phyloP scores from a whole-genome alignment of 2,329 filamentous ascomycete genomes.

The Nigrospora osmanthi region DNA sequence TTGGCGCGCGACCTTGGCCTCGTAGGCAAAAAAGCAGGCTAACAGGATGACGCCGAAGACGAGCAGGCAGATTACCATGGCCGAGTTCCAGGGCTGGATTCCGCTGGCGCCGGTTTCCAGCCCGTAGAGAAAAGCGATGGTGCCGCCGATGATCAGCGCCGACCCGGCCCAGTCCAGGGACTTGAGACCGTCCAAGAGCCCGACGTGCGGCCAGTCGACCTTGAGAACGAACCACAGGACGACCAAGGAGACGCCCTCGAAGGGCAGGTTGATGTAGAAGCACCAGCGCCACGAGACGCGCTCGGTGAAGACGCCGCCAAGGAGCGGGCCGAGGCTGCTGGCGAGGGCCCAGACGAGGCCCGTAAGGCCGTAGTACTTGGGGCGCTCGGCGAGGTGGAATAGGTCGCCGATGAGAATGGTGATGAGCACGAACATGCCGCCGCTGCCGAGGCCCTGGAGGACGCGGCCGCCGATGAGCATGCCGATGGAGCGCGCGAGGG shows the following conservation, averaged over 20 bases:
- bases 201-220: constrained; percentile 48
- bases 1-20: constrained; percentile 44
- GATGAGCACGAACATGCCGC: constrained; percentile 25
- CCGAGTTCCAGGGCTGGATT: constrained; percentile 40
- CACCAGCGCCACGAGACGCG: constrained; percentile 42
- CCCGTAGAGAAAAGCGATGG: constrained; percentile 53
- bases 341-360: constrained; percentile 49
- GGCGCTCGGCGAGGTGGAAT: constrained; percentile 23
- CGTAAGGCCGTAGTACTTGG: constrained; percentile 44
- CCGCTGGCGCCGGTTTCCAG: constrained; percentile 49
- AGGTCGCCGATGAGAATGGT: constrained; percentile 29
- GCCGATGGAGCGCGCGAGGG: constrained; percentile 18
- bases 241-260: constrained; percentile 34
- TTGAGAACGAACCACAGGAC: constrained; percentile 47
- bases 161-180: constrained; percentile 43
- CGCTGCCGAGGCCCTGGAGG: constrained; percentile 26
- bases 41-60: constrained; percentile 38
- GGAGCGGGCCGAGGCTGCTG: constrained; percentile 43
- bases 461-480: constrained; percentile 27
- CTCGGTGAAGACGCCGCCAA: constrained; percentile 50
- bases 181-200: constrained; percentile 43
- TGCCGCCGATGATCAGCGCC: constrained; percentile 45
- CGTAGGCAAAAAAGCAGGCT: constrained; percentile 37
- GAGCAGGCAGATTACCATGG: constrained; percentile 43
- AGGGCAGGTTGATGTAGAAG: constrained; percentile 36